Evolutionary conservation across 202 grass and related monocot species (phyloP), one percentile per base, ranked within the genome.

Genomic region (Sporobolus alterniflorus): DNA sequence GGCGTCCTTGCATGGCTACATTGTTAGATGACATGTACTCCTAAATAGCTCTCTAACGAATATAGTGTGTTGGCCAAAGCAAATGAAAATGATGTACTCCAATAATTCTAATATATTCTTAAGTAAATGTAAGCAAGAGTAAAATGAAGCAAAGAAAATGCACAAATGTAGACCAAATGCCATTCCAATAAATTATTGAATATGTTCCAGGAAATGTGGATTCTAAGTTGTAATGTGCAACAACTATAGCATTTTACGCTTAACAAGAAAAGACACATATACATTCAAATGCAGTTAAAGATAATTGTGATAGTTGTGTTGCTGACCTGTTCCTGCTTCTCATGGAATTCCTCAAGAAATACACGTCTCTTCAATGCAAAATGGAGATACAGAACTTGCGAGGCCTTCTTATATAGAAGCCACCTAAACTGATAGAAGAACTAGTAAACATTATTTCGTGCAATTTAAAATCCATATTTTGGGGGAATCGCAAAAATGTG

Each of bases 321-420:
- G 86, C 77, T 73, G 69, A 99, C 96, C 96, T 96, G 96, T 39
- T 99, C 96, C 80, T 99, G 96, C 67, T 99, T 99, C 84, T 99
- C 96, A 73, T 96, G 93, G 71, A 99, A 91, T 82, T 99, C 96
- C 74, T 99, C 93, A 54, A 99, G 82, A 82, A 99, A 87, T 80
- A 83, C 87, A 72, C 93, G 93, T 66, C 86, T 95, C 88, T 99
- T 99, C 81, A 99, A 75, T 76, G 85, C 80, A 76, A 99, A 90
- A 82, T 99, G 96, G 42, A 96, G 93, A 80, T 96, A 96, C 63
- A 99, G 79, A 83, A 99, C 87, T 78, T 99, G 91, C 12, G 89
- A 94, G 55, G 96, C 93, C 86, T 99, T 99, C 91, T 99, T 99
- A 69, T 92, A 83, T 86, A 99, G 90, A 57, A 85, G 86, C 96